Base-by-base conservation (phyloP, 164 flowering plant species). In the Nelumbo lutea region DNA sequence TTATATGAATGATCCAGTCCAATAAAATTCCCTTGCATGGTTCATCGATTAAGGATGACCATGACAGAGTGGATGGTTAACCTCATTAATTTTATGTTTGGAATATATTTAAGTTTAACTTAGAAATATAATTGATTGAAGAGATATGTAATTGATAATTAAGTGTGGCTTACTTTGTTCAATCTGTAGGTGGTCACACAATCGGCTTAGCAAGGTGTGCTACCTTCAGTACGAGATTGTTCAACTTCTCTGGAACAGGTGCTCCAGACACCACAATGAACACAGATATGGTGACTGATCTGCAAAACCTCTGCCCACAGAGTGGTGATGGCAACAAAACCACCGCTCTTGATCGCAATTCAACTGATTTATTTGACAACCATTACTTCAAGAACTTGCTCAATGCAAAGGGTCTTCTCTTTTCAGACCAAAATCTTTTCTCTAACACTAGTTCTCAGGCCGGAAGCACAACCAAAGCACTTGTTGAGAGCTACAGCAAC, bases 351-450 rank as follows among this genome's bases (percentile, higher is more conserved):
- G 97, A 94, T 52, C 78, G 73, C 6, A 85, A 82, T 81, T 88
- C 97, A 0, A 74, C 74, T 0, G 84, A 90, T 61, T 64, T 86
- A 9, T 94, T 91, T 44, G 98, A 94, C 79, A 94, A 84, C 79
- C 82, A 90, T 66, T 94, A 87, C 82, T 94, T 83, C 82, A 69
- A 75, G 67, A 94, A 91, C 85, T 64, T 91, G 79, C 39, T 87
- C 41, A 65, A 45, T 6, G 76, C 72, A 6, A 87, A 80, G 68
- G 97, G 98, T 15, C 81, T 94, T 59, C 83, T 94, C 2, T 53
- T 68, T 10, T 90, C 97, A 3, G 96, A 90, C 61, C 97, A 90
- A 64, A 67, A 73, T 7, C 74, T 93, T 6, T 86, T 63, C 59
- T 82, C 97, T 0, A 78, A 85, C 46, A 27, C 27, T 27, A 27